Percentiles rank a stretch among this genome's conserved stretches.
phyloP scores from a whole-genome alignment of 2,329 filamentous ascomycete species.

The Colletotrichum acutatum region DNA sequence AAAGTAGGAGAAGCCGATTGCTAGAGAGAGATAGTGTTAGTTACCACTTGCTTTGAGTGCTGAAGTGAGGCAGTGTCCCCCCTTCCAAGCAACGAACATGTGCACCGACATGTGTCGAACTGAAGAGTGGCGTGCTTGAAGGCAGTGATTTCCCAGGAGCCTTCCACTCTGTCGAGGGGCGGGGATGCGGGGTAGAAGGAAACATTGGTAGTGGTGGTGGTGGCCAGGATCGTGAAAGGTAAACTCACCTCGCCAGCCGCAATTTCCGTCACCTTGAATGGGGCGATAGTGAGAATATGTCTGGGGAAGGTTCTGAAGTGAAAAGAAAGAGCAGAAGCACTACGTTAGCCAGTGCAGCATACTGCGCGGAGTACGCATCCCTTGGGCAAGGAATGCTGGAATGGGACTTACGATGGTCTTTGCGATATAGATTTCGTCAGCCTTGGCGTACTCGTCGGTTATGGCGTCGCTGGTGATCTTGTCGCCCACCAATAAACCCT shows the following conservation, averaged over 20 bases:
- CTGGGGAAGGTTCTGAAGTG: constrained; percentile 76
- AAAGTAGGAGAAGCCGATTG: constrained; percentile 92
- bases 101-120: background rate
- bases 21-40: constrained; percentile 58
- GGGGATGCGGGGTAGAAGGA: constrained; percentile 31
- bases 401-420: constrained; percentile 81
- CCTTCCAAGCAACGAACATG: background rate
- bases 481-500: constrained; percentile 87
- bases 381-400: background rate
- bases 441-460: constrained; percentile 86
- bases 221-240: constrained; percentile 8
- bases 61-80: background rate
- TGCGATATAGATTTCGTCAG: constrained; percentile 83
- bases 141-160: background rate
- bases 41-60: constrained; percentile 1
- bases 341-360: constrained; percentile 6
- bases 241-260: constrained; percentile 93
- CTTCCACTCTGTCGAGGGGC: constrained; percentile 3
- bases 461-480: constrained; percentile 82
- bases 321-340: background rate
- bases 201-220: background rate
- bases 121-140: background rate
- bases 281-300: constrained; percentile 90
- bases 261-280: constrained; percentile 93
- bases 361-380: constrained; percentile 9